Evolutionary conservation across 768 basidiomycete species (phyloP).

Genomic region (Dioszegia crocea): DNA sequence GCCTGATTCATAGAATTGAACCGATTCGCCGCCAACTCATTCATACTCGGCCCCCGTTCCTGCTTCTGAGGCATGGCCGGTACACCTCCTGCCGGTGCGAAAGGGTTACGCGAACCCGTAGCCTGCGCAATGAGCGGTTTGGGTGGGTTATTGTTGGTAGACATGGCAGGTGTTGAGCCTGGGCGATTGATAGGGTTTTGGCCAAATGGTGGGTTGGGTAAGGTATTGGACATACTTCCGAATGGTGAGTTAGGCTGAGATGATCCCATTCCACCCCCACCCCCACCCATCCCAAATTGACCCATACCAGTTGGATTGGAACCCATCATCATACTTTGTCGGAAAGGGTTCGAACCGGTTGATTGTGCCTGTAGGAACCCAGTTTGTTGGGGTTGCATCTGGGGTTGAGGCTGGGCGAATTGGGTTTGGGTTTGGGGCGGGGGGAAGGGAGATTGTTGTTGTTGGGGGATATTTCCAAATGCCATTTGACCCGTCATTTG

Average conservation of each 20-base stretch:
- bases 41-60: constrained; percentile 72
- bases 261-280: neutral
- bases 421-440: constrained; percentile 38
- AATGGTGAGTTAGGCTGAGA: constrained; percentile 31
- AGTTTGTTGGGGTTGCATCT: constrained; percentile 36
- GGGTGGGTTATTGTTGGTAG: constrained; percentile 45
- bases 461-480: constrained; percentile 56
- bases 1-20: constrained; percentile 3
- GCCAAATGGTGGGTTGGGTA: constrained; percentile 2
- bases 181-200: constrained; percentile 23
- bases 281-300: constrained; percentile 9
- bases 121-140: constrained; percentile 77
- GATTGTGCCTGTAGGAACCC: constrained; percentile 52
- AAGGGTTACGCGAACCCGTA: constrained; percentile 94
- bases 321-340: constrained; percentile 63
- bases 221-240: neutral
- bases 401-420: constrained; percentile 32
- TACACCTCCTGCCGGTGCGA: constrained; percentile 66
- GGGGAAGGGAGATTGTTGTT: constrained; percentile 23
- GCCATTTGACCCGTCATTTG: constrained; percentile 59
- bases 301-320: neutral
- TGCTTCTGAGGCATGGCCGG: constrained; percentile 54
- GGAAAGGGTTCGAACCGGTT: constrained; percentile 70
- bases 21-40: constrained; percentile 65
- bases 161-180: constrained; percentile 34